A percentile compares a stretch with the other conserved stretches of the same genome.
These are phyloP conservation scores for Alternaria triticina DNA, from an alignment of 2,329 filamentous ascomycete genomes.

Conservation along the genomic window DNA sequence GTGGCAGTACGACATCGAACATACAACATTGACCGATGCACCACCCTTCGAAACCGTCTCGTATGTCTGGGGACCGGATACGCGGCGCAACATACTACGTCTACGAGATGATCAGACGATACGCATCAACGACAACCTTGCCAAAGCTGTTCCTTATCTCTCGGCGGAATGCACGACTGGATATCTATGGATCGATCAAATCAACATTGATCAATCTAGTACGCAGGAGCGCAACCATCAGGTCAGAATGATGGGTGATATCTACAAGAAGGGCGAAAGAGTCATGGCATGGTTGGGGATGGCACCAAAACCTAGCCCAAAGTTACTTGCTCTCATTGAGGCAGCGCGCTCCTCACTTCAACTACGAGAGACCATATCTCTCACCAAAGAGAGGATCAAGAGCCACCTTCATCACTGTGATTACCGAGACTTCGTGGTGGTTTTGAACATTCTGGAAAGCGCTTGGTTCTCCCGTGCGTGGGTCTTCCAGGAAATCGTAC, in stretches of 20 bases:
- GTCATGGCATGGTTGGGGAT: not conserved
- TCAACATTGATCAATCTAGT: not conserved
- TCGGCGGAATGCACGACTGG: not conserved
- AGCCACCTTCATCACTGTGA: rapidly evolving
- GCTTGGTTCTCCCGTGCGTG: too few relatives aligned
- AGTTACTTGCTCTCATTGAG: not conserved
- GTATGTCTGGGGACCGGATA: not conserved
- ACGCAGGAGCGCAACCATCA: not conserved
- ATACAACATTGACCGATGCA: not conserved
- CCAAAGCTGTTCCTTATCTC: not conserved
- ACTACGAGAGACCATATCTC: too few relatives aligned
- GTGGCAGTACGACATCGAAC: not conserved
- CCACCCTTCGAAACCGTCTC: not conserved
- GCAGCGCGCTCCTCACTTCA: too few relatives aligned
- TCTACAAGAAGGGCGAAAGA: not conserved
- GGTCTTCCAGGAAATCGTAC: too few relatives aligned
- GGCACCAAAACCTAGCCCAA: rapidly evolving
- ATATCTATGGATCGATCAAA: not conserved
- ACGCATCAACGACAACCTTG: not conserved
- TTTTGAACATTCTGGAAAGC: too few relatives aligned
- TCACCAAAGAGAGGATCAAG: too few relatives aligned
- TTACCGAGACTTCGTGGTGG: rapidly evolving
- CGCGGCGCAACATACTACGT: not conserved
- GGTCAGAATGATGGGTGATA: not conserved
- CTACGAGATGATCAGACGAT: not conserved